Conservation (phyloP, 2,329 filamentous ascomycete species). For the Curvularia lunata region DNA sequence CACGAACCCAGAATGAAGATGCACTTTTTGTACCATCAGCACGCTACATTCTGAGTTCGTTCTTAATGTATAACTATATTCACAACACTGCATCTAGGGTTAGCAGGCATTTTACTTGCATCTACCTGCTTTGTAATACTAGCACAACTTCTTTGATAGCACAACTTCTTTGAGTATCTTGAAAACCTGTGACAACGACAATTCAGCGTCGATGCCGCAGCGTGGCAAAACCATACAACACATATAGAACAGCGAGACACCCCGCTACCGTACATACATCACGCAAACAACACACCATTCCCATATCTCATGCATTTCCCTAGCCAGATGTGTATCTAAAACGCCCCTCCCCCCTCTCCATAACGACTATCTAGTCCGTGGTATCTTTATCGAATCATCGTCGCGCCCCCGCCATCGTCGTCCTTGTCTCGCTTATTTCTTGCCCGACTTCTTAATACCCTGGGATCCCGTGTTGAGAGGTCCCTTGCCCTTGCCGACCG, state of each 20-base stretch:
- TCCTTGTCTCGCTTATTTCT: constrained; percentile 68
- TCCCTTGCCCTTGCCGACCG: constrained; percentile 79
- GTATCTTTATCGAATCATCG: constrained; percentile 35
- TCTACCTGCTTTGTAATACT: too few species aligned
- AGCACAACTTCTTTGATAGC: too few species aligned
- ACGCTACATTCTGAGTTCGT: too few species aligned
- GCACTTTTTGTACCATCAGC: too few species aligned
- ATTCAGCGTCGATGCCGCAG: too few species aligned
- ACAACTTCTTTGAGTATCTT: too few species aligned
- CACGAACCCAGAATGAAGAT: neutral
- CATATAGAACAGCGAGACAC: too few species aligned
- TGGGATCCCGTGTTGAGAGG: constrained; percentile 83
- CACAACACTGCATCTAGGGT: too few species aligned
- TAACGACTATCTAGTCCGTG: constrained; percentile 31
- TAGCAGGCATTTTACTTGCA: too few species aligned
- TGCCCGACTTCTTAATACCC: constrained; percentile 97
- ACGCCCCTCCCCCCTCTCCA: constrained; percentile 23
- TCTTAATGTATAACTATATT: too few species aligned
- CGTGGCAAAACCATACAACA: too few species aligned
- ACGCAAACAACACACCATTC: neutral
- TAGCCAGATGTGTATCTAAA: constrained; percentile 16
- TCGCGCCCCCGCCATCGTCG: constrained; percentile 13
- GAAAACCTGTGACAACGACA: too few species aligned
- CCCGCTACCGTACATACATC: neutral
- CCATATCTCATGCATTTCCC: constrained; percentile 25